Conservation (phyloP, 192 early-diverging fungal genomes). For the Backusella macrospora region DNA sequence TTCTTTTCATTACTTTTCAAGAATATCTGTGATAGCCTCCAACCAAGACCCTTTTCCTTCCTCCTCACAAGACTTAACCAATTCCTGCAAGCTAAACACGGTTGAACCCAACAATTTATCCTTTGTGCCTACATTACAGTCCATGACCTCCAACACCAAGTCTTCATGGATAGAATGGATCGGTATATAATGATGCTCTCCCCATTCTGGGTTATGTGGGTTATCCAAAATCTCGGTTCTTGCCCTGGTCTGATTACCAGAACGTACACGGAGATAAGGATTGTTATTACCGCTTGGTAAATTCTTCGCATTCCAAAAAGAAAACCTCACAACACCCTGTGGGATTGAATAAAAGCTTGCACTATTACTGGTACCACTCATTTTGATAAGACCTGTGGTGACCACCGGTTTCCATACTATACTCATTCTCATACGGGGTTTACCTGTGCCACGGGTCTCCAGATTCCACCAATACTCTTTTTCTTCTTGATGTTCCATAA, state of each 20-base stretch:
- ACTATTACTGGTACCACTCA: neutral
- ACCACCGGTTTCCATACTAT: conserved; percentile 73
- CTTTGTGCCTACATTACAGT: conserved; percentile 75
- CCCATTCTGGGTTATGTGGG: conserved; percentile 82
- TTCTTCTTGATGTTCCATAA: conserved; percentile 31
- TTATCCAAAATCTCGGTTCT: conserved; percentile 72
- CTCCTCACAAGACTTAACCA: conserved; percentile 20
- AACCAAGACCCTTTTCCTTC: conserved; percentile 29
- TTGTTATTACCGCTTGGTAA: conserved; percentile 65
- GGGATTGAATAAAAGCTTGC: conserved; percentile 26
- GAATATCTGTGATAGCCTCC: neutral
- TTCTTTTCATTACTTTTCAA: conserved; percentile 17
- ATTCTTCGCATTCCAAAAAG: conserved; percentile 67
- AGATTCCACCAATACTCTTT: conserved; percentile 42
- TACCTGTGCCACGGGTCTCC: neutral
- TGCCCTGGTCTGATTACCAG: conserved; percentile 59
- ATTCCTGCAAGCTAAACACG: conserved; percentile 46
- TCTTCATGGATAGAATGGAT: conserved; percentile 67
- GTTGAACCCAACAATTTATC: conserved; percentile 74
- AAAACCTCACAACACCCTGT: conserved; percentile 75
- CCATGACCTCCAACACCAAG: conserved; percentile 69
- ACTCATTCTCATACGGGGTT: conserved; percentile 36
- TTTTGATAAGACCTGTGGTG: conserved; percentile 45
- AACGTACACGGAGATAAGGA: conserved; percentile 73
- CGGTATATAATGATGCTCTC: conserved; percentile 79